phyloP scores from a whole-genome alignment of 352 stramenopile species.

The Plasmopara muralis region DNA sequence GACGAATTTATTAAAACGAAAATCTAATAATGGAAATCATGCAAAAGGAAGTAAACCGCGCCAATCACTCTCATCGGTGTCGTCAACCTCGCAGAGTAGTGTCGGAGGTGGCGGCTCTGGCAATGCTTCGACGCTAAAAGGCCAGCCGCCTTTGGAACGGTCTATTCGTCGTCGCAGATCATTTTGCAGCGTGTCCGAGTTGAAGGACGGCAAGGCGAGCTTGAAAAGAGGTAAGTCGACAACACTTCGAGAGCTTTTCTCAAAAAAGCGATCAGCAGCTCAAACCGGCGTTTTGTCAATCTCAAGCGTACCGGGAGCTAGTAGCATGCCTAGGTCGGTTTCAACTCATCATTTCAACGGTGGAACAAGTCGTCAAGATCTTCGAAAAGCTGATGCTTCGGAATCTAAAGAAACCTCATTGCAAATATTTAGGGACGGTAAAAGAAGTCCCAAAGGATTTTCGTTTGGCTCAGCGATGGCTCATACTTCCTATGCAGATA shows the following conservation, averaged over 20 bases:
- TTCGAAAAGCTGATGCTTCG: slow-evolving; percentile 5
- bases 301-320: slow-evolving; percentile 2
- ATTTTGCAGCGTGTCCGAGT: slow-evolving; percentile 63
- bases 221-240: slow-evolving; percentile 37
- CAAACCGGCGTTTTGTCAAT: slow-evolving; percentile 13
- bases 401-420: slow-evolving; percentile 14
- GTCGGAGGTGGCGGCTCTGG: slow-evolving; percentile 12
- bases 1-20: slow-evolving; percentile 11
- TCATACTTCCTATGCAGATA: slow-evolving; percentile 9
- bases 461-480: slow-evolving; percentile 4
- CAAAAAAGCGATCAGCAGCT: slow-evolving; percentile 36
- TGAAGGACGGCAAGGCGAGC: slow-evolving; percentile 27
- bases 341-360: slow-evolving; percentile 23
- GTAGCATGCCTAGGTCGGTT: slow-evolving; percentile 17
- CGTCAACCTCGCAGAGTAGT: slow-evolving; percentile 25
- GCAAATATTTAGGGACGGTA: slow-evolving; percentile 12
- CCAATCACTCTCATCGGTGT: slow-evolving; percentile 13
- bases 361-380: slow-evolving; percentile 16
- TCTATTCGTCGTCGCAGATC: slow-evolving; percentile 62
- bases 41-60: slow-evolving; percentile 11
- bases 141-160: slow-evolving; percentile 19
- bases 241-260: slow-evolving; percentile 49
- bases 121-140: slow-evolving; percentile 21
- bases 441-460: slow-evolving; percentile 11
- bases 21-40: slow-evolving; percentile 8